These are phyloP conservation scores for Piper betle DNA, from an alignment of 164 flowering plant genomes.

Conservation along the genomic window DNA sequence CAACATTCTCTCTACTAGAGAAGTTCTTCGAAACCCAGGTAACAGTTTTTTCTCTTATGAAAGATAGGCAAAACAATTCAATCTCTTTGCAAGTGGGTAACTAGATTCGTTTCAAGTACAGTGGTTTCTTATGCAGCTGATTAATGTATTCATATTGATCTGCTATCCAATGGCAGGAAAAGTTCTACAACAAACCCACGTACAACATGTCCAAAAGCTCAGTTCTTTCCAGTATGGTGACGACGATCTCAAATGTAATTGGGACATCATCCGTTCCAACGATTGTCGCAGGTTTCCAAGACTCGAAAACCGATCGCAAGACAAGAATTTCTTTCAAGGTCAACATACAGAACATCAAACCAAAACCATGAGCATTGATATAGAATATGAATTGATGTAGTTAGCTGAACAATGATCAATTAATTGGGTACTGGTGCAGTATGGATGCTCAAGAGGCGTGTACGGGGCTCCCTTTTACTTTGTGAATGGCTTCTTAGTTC, in stretches of 20 bases:
- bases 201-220: constrained; percentile 33
- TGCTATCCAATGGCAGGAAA: background rate
- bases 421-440: constrained; percentile 27
- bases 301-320: constrained; percentile 35
- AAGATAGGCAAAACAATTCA: too few species aligned
- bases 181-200: constrained; percentile 39
- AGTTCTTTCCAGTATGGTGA: constrained; percentile 25
- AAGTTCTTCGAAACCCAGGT: constrained; percentile 74
- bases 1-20: constrained; percentile 57
- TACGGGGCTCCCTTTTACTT: constrained; percentile 64
- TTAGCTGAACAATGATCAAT: too few species aligned
- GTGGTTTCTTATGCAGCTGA: background rate
- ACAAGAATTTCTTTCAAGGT: constrained; percentile 71
- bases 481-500: constrained; percentile 61
- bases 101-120: too few species aligned
- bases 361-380: too few species aligned
- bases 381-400: too few species aligned
- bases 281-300: constrained; percentile 37
- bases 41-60: background rate
- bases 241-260: constrained; percentile 23
- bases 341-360: too few species aligned
- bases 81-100: too few species aligned
- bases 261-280: constrained; percentile 37
- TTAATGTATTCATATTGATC: background rate
- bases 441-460: constrained; percentile 73